A percentile compares a stretch with the other conserved stretches of the same genome.
phyloP scores from a whole-genome alignment of 768 basidiomycete species.

The Mycena haematopus region DNA sequence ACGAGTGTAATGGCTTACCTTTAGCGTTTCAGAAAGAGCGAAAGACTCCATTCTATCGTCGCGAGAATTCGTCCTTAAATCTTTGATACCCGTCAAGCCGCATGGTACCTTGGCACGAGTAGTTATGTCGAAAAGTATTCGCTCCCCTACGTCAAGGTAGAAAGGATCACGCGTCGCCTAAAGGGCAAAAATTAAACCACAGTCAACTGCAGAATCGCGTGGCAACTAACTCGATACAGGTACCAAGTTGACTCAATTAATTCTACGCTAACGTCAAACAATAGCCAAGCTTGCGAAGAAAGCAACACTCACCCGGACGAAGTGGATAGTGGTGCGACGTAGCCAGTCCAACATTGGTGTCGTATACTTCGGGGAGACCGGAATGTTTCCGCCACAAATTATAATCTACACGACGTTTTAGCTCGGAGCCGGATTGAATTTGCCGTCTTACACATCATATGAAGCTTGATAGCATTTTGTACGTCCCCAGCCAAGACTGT shows the following conservation, averaged over 20 bases:
- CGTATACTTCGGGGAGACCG: constrained; percentile 93
- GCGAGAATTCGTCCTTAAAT: constrained; percentile 76
- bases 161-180: constrained; percentile 93
- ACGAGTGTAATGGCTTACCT: constrained; percentile 51
- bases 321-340: constrained; percentile 83
- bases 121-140: constrained; percentile 77
- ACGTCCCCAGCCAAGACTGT: constrained; percentile 80
- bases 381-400: constrained; percentile 89
- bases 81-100: constrained; percentile 82
- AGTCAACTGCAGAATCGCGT: background rate
- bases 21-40: constrained; percentile 90
- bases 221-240: constrained; percentile 74
- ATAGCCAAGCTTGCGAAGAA: background rate
- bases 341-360: constrained; percentile 73
- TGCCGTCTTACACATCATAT: constrained; percentile 75
- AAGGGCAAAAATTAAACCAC: constrained; percentile 19
- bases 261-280: constrained; percentile 51
- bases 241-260: constrained; percentile 98
- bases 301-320: constrained; percentile 61
- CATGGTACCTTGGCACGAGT: constrained; percentile 82
- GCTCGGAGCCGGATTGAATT: background rate
- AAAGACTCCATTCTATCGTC: constrained; percentile 99
- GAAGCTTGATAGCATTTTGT: constrained; percentile 90
- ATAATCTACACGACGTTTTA: constrained; percentile 64
- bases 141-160: constrained; percentile 91